phyloP scores from a whole-genome alignment of 169 alveolate species.

The Plasmodium coatneyi region DNA sequence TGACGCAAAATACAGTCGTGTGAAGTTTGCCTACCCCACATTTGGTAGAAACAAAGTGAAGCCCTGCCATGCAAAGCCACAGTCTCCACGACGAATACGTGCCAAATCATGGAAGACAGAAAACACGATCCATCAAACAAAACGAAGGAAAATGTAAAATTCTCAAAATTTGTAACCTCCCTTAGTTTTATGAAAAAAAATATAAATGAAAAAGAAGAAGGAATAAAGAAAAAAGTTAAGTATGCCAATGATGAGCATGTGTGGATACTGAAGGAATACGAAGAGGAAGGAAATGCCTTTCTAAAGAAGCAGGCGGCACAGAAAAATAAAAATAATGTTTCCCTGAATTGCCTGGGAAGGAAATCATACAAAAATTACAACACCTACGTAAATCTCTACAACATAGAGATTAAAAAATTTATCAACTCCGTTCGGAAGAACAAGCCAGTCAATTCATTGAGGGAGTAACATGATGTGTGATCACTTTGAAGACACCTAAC shows the following conservation, averaged over 20 bases:
- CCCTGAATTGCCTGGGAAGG: conserved; percentile 69
- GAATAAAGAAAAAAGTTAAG: conserved; percentile 54
- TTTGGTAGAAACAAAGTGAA: neutral
- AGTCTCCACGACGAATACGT: neutral
- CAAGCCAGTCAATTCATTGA: conserved; percentile 42
- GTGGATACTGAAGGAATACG: conserved; percentile 62
- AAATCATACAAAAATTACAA: conserved; percentile 55
- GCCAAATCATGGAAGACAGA: conserved; percentile 32
- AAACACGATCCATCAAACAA: conserved; percentile 6
- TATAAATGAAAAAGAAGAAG: conserved; percentile 35
- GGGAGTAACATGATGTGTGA: neutral
- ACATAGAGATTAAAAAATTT: conserved; percentile 60
- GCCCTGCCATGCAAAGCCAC: neutral
- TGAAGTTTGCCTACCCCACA: neutral
- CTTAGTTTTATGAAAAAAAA: conserved; percentile 72
- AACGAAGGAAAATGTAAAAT: conserved; percentile 41
- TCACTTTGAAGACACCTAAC: neutral
- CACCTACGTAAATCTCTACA: conserved; percentile 32
- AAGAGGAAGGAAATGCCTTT: conserved; percentile 48
- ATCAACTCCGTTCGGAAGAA: conserved; percentile 50
- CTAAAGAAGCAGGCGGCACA: conserved; percentile 12
- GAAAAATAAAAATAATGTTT: conserved; percentile 58
- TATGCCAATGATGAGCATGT: conserved; percentile 71
- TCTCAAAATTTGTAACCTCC: conserved; percentile 70
- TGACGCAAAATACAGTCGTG: neutral